Base-by-base conservation (phyloP, 2,329 filamentous ascomycete genomes). In the Fusarium kyushuense region DNA sequence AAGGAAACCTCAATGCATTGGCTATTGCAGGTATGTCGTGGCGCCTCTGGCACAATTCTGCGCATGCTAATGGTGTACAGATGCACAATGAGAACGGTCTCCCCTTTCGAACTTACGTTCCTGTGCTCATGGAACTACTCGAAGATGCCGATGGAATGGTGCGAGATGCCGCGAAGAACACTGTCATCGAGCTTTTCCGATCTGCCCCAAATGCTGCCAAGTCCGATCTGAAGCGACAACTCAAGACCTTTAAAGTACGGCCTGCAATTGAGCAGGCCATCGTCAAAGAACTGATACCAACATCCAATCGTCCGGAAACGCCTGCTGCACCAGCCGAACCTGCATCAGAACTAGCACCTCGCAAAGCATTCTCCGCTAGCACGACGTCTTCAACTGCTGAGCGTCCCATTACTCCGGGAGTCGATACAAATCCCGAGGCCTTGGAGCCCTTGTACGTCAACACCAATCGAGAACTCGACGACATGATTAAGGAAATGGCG, bases 61-160 rank as follows among this genome's bases (percentile, higher is more conserved):
- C 21, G 38, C 25, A 16, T 40, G 51, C 68, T 74, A 57, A 74
- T 16, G 13, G 33, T 25, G 23, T 47, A 29, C 75, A 93, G 87
- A 96, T 95, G 90, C 92, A 96, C 77, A 87, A 90, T 75, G 90
- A 93, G 54, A 87, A 94, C 60, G 89, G 88, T 38, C 83, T 97
- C 69, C 89, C 90, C 36, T 97, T 97, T 80, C 91, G 93, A 65
- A 83, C 83, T 74, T 97, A 96, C 76, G 94, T 97, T 3, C 91
- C 92, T 4, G 86, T 87, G 13, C 84, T 97, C 40, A 95, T 97
- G 81, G 90, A 93, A 55, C 87, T 96, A 70, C 86, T 97, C 41
- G 95, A 97, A 79, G 94, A 97, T 78, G 92, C 94, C 12, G 95
- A 97, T 77, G 91, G 92, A 49, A 90, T 89, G 79, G 94, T 97